These are phyloP conservation scores for Erucastrum elatum DNA, from an alignment of 345 rosid species.

Conservation along the genomic window DNA sequence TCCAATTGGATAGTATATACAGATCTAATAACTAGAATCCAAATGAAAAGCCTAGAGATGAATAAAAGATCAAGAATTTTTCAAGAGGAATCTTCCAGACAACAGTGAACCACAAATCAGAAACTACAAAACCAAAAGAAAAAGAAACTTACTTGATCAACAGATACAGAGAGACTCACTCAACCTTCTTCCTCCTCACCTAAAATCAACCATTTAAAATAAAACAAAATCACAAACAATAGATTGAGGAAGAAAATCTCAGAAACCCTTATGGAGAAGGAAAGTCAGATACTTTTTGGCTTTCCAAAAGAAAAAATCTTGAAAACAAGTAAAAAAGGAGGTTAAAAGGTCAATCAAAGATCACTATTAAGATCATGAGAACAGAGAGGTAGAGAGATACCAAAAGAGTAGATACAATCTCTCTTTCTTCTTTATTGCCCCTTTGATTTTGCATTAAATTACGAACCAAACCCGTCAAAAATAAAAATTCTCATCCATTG, in stretches of 20 bases:
- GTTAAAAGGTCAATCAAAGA: not conserved
- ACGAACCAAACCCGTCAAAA: conserved; percentile 33
- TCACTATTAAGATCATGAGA: not conserved
- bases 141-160: conserved; percentile 35
- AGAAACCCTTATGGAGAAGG: conserved; percentile 11
- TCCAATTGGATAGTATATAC: not conserved
- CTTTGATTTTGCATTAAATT: conserved; percentile 48
- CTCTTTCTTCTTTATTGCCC: conserved; percentile 44
- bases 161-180: conserved; percentile 20
- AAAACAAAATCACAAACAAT: not conserved
- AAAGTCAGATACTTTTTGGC: conserved; percentile 17
- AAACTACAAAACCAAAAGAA: not conserved
- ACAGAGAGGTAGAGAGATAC: not conserved
- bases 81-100: conserved; percentile 8
- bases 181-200: conserved; percentile 25
- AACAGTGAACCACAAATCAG: conserved; percentile 9
- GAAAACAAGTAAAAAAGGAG: not conserved
- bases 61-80: conserved; percentile 25
- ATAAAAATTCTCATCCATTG: conserved; percentile 24
- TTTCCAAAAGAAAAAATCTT: not conserved
- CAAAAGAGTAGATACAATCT: conserved; percentile 33
- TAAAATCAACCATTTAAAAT: not conserved
- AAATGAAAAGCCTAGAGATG: conserved; percentile 25
- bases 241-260: not conserved
- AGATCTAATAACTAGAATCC: conserved; percentile 30